A percentile compares a stretch with the other conserved stretches of the same genome.
These are phyloP conservation scores for Laguncularia racemosa DNA, from an alignment of 345 rosid genomes.

Conservation along the genomic window DNA sequence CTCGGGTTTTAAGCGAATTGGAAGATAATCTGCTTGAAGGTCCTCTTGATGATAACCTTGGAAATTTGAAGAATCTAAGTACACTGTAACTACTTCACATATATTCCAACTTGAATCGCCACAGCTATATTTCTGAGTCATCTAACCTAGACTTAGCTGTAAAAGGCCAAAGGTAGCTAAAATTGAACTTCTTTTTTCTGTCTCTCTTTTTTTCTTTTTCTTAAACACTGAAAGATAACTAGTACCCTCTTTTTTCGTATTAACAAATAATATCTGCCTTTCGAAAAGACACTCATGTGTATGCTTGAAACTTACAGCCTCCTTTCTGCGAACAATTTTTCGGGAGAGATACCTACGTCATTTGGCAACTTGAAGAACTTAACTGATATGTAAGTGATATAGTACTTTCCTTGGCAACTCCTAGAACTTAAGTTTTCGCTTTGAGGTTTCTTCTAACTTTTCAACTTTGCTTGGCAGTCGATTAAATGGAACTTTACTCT, in stretches of 20 bases:
- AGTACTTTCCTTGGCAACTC: not conserved
- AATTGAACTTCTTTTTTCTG: too few relatives aligned
- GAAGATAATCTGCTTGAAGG: constrained; percentile 62
- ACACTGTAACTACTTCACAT: constrained; percentile 46
- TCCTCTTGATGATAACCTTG: constrained; percentile 49
- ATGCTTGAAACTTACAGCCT: constrained; percentile 25
- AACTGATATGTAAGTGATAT: constrained; percentile 59
- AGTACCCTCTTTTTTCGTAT: too few relatives aligned
- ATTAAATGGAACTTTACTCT: constrained; percentile 63
- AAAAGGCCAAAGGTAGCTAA: too few relatives aligned
- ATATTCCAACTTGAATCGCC: too few relatives aligned
- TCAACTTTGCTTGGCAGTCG: constrained; percentile 33
- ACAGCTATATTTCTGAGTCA: too few relatives aligned
- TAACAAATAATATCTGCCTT: too few relatives aligned
- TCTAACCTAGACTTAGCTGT: too few relatives aligned
- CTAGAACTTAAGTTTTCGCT: not conserved
- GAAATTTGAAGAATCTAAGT: constrained; percentile 41
- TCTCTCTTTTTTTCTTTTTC: too few relatives aligned
- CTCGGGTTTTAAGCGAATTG: constrained; percentile 34
- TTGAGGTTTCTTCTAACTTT: not conserved
- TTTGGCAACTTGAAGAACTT: constrained; percentile 54
- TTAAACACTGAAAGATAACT: too few relatives aligned
- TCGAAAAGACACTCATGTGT: too few relatives aligned
- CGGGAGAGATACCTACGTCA: constrained; percentile 64
- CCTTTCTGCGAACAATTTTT: constrained; percentile 69